phyloP scores from a whole-genome alignment of 148 eudicot genomes.

The Amaranthus cruentus region DNA sequence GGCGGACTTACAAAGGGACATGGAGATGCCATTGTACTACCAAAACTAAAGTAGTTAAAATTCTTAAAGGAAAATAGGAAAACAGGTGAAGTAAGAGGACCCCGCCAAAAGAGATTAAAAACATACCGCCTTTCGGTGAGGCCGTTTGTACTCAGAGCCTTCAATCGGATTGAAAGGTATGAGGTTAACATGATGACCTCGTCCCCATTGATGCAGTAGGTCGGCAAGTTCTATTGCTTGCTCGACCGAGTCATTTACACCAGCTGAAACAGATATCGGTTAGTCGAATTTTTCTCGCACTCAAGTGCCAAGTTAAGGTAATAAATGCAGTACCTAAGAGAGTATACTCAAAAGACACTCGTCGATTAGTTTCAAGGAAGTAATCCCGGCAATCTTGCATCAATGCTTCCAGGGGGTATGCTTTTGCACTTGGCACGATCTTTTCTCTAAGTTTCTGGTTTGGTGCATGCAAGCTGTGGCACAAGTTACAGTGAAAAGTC shows the following conservation, averaged over 20 bases:
- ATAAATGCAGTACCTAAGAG: constrained; percentile 61
- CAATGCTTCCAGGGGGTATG: constrained; percentile 85
- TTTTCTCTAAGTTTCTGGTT: constrained; percentile 91
- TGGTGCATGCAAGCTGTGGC: constrained; percentile 93
- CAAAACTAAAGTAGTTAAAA: too few relatives aligned
- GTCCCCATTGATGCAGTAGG: constrained; percentile 83
- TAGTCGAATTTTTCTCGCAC: background rate
- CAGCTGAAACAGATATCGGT: constrained; percentile 50
- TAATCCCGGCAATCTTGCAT: constrained; percentile 96
- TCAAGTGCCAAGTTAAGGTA: constrained; percentile 6
- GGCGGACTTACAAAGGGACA: too few relatives aligned
- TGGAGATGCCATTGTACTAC: too few relatives aligned
- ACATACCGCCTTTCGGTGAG: constrained; percentile 74
- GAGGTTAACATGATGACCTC: constrained; percentile 92
- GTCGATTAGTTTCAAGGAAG: constrained; percentile 77
- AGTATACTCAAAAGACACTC: constrained; percentile 95
- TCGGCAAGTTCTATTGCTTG: constrained; percentile 87
- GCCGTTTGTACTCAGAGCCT: constrained; percentile 84
- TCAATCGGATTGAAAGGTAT: constrained; percentile 95
- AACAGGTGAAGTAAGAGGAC: too few relatives aligned
- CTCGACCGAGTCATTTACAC: constrained; percentile 86
- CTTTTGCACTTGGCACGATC: constrained; percentile 96
- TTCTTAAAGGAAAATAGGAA: too few relatives aligned
- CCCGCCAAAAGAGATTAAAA: background rate
- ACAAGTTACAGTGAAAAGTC: constrained; percentile 10